Conservation (phyloP, 768 basidiomycete species). For the Phanerochaete sordida region DNA sequence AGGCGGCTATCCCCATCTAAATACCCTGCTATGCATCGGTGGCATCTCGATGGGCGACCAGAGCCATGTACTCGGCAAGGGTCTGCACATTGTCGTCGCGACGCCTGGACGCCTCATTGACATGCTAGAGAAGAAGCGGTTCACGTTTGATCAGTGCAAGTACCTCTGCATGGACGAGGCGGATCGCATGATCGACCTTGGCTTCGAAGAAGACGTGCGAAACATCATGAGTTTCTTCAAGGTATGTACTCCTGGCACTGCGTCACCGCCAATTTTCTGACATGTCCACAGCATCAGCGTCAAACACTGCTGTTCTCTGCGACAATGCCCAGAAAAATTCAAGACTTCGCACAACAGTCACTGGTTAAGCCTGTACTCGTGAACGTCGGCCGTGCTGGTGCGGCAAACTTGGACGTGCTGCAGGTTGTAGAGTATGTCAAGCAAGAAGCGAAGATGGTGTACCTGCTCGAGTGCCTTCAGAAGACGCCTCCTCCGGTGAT, state of each 20-base stretch:
- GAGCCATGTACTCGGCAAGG: constrained; percentile 84
- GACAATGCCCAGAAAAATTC: constrained; percentile 98
- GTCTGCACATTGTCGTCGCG: constrained; percentile 93
- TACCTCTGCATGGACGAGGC: constrained; percentile 99
- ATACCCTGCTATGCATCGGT: constrained; percentile 91
- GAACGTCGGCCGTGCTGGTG: constrained; percentile 97
- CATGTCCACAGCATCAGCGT: constrained; percentile 71
- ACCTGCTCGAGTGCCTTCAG: constrained; percentile 93
- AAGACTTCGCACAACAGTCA: constrained; percentile 96
- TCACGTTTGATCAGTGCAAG: constrained; percentile 93
- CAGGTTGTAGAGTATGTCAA: constrained; percentile 99
- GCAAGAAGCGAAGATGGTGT: constrained; percentile 99
- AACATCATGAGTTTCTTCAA: constrained; percentile 99
- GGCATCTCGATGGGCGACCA: constrained; percentile 99
- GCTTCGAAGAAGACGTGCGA: constrained; percentile 97
- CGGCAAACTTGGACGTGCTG: constrained; percentile 93
- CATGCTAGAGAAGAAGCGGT: constrained; percentile 94
- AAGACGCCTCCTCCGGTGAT: constrained; percentile 98
- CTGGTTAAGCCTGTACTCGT: constrained; percentile 93
- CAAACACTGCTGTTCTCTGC: constrained; percentile 98
- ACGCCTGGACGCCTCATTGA: constrained; percentile 97
- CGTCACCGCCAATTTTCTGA: not conserved
- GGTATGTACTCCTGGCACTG: constrained; percentile 39
- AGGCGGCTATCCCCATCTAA: constrained; percentile 82
- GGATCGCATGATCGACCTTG: constrained; percentile 98